Evolutionary conservation across 306 rosid genomes (phyloP), one percentile per base, ranked within the genome.

Genomic region (Ziziphus jujuba): DNA sequence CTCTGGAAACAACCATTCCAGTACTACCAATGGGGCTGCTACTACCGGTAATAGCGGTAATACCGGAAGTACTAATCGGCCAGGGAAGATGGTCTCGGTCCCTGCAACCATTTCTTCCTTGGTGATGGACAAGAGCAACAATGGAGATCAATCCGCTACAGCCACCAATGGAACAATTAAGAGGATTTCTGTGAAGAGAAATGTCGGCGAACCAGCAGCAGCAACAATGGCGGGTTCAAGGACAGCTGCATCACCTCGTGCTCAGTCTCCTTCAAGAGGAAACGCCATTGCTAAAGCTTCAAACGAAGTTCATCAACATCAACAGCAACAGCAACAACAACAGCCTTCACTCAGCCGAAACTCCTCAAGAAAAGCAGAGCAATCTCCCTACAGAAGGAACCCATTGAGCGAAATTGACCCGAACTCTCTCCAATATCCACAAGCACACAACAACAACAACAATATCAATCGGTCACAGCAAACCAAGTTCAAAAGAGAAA

Each of bases 31-130:
- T 36, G 43, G 43, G 16, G 57, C 61, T 66, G 31, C 36, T 12
- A 21, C 40, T 1, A 49, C n/a, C 23, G 61, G 61, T 21, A 19
- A 70, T 22, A 57, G 63, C 40, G 52, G 63, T 31, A 74, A 59
- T 65, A 69, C 66, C 7, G 69, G 53, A 53, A 17, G 58, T 61
- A 43, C 72, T 9, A 67, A 49, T 58, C 86, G 84, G 75, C 96
- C 96, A 0, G 95, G 88, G 5, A 95, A 95, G 82, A 73, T 95
- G 99, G 96, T 95, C 49, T 87, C 99, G 7, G 97, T 90, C n/a
- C 99, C 99, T 9, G 84, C 99, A 1, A 84, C 97, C 25, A 89
- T 92, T 66, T 58, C 91, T 76, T 89, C 92, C 17, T 16, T 83
- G 75, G 92, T 69, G 63, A 80, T 82, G 96, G 98, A 92, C 73